phyloP scores from a whole-genome alignment of 2,329 filamentous ascomycete species.

The Parasarocladium wereldwijsianum region DNA sequence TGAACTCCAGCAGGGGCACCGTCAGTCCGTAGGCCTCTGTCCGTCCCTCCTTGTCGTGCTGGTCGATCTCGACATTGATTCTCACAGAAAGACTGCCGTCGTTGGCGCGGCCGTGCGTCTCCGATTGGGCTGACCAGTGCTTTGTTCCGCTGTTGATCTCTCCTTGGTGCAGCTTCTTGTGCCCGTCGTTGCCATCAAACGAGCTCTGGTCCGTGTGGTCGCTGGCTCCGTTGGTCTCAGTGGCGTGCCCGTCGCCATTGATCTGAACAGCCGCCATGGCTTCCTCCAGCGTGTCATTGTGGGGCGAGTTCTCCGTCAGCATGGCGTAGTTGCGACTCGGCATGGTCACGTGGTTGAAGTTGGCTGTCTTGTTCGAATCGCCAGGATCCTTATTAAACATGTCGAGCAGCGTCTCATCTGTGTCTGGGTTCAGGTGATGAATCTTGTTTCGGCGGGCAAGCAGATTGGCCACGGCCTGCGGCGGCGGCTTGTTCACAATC shows the following conservation, averaged over 20 bases:
- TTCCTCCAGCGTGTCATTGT: conserved; percentile 16
- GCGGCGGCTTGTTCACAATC: conserved; percentile 90
- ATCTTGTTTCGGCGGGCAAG: conserved; percentile 81
- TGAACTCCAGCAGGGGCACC: conserved; percentile 53
- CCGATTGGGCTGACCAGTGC: conserved; percentile 53
- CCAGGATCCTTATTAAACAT: conserved; percentile 87
- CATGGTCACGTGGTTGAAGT: conserved; percentile 75
- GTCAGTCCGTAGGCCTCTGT: conserved; percentile 76
- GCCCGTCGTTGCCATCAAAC: conserved; percentile 43
- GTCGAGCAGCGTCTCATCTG: conserved; percentile 86
- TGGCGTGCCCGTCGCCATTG: conserved; percentile 10
- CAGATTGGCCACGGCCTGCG: conserved; percentile 75
- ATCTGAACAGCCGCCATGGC: conserved; percentile 7
- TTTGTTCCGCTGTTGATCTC: conserved; percentile 65
- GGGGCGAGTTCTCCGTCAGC: conserved; percentile 73
- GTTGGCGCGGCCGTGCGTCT: conserved; percentile 38
- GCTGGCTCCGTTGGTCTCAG: background rate
- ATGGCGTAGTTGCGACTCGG: conserved; percentile 88
- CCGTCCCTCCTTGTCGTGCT: conserved; percentile 64
- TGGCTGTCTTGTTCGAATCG: conserved; percentile 54
- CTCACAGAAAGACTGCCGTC: conserved; percentile 62
- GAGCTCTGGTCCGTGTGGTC: conserved; percentile 6
- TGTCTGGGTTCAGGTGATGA: conserved; percentile 53
- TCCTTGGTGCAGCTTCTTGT: conserved; percentile 57
- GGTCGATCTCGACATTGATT: conserved; percentile 76